Percentiles rank a stretch among this genome's conserved stretches.
phyloP scores from a whole-genome alignment of 106 monocot genomes.

The Dioscorea dumetorum region DNA sequence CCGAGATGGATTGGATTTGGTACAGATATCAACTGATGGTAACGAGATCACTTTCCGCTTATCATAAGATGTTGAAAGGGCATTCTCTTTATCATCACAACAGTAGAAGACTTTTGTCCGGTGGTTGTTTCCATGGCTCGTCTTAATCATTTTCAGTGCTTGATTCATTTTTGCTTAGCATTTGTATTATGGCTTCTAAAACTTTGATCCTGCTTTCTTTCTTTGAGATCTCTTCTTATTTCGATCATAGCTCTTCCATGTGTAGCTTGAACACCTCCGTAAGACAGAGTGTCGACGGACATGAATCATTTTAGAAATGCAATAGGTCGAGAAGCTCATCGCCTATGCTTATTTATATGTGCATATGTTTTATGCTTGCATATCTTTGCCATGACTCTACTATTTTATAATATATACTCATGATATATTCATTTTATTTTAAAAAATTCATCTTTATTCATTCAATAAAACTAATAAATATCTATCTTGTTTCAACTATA shows the following conservation, averaged over 20 bases:
- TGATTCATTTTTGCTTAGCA: constrained; percentile 52
- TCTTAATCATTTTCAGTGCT: constrained; percentile 12
- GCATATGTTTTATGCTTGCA: too few relatives aligned
- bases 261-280: constrained; percentile 92
- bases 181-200: constrained; percentile 92
- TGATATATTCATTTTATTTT: too few relatives aligned
- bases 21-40: too few relatives aligned
- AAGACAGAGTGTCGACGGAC: not conserved
- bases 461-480: too few relatives aligned
- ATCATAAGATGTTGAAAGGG: constrained; percentile 65
- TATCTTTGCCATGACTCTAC: too few relatives aligned
- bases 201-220: constrained; percentile 85
- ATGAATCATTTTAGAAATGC: not conserved
- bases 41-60: constrained; percentile 33
- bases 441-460: too few relatives aligned
- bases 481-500: too few relatives aligned
- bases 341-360: too few relatives aligned
- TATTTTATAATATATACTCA: too few relatives aligned
- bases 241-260: constrained; percentile 85
- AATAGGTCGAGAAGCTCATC: too few relatives aligned
- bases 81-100: constrained; percentile 74
- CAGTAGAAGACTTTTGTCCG: constrained; percentile 45
- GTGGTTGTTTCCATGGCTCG: constrained; percentile 93
- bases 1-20: too few relatives aligned
- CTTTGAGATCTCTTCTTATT: constrained; percentile 79